Conservation (phyloP, 345 rosid genomes). For the Ricinus communis region DNA sequence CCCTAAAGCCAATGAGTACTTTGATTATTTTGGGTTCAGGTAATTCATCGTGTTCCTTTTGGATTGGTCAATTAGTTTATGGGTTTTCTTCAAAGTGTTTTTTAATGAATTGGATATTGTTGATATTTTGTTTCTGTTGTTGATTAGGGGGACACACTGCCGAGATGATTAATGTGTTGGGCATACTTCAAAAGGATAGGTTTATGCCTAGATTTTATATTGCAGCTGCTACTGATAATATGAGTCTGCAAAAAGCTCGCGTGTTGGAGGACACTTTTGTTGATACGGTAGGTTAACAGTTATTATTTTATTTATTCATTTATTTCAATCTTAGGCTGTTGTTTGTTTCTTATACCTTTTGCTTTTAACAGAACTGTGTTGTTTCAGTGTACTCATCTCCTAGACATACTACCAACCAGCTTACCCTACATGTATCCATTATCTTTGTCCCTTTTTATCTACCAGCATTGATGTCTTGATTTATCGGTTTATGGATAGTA, state of each 20-base stretch:
- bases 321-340: background rate
- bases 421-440: too few species aligned
- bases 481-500: background rate
- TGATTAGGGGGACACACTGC: constrained; percentile 89
- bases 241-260: constrained; percentile 91
- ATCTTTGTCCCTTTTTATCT: background rate
- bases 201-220: constrained; percentile 73
- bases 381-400: too few species aligned
- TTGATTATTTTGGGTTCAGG: constrained; percentile 31
- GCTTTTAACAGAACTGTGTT: background rate
- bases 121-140: background rate
- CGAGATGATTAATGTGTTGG: constrained; percentile 82
- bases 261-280: constrained; percentile 55
- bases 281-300: constrained; percentile 38
- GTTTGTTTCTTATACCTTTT: background rate
- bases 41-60: background rate
- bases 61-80: background rate
- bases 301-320: background rate
- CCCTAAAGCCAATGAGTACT: constrained; percentile 20
- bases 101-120: background rate
- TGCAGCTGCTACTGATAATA: constrained; percentile 89
- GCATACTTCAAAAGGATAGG: constrained; percentile 55
- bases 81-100: background rate
- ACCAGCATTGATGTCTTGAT: background rate
- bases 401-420: too few species aligned